Evolutionary conservation across 2,329 filamentous ascomycete genomes (phyloP), one percentile per base, ranked within the genome.

Genomic region (Colletotrichum chrysophilum): DNA sequence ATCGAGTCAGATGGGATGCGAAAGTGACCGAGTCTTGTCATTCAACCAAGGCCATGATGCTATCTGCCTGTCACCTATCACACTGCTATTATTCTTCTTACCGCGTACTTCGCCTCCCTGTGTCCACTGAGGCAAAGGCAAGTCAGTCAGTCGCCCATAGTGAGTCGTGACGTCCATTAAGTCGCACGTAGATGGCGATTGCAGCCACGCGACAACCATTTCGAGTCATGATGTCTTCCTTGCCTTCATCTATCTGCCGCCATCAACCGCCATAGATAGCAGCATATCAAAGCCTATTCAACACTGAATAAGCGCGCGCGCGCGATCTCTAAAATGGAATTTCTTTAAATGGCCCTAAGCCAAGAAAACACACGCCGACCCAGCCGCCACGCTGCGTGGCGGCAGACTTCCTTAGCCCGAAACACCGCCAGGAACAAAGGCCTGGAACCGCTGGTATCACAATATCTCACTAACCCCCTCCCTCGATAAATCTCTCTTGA

Each of bases 371-470:
- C 43, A 52, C 14, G 24, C n/a, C 52, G n/a, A 56, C 18, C 61
- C 34, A 52, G 21, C 34, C 28, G 32, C 34, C 52, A 58, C 62
- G 21, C 30, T 24, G 48, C n/a, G 38, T 65, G 68, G 68, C 72
- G 55, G n/a, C 61, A 56, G 18, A 52, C 52, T 65, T 66, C 18
- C 38, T 26, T 72, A 75, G 73, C 16, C n/a, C 43, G 61, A 75
- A 75, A 75, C 73, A 71, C 56, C n/a, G 12, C 14, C 34, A 52
- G 34, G 69, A 58, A 73, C 70, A 73, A 65, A 73, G 70, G 34
- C 43, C n/a, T 52, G 43, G 62, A 18, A 24, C n/a, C n/a, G 61
- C 18, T 16, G 61, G 21, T 36, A 26, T 18, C 10, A 48, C 43
- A 52, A 24, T 52, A 4, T n/a, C 52, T 71, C 58, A 30, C 21